A percentile compares a stretch with the other conserved stretches of the same genome.
These are phyloP conservation scores for Yarrowia sp. DNA, from an alignment of 805 yeast species.

Conservation along the genomic window DNA sequence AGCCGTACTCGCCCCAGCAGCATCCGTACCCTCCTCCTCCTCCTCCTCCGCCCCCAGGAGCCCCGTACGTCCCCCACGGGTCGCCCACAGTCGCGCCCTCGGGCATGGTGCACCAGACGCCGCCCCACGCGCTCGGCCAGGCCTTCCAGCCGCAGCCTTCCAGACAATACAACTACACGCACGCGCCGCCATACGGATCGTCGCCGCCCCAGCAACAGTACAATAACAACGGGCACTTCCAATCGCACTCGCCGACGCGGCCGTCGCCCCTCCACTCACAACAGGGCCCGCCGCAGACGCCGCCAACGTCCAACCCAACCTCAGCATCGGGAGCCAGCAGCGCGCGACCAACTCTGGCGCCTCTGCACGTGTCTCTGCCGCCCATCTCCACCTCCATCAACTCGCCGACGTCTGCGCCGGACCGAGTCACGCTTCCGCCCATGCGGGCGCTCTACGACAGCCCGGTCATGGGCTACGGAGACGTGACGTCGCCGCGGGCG, in stretches of 20 bases:
- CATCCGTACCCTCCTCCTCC: not conserved
- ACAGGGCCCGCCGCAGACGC: not conserved
- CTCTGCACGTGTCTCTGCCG: conserved; percentile 1
- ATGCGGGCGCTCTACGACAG: not conserved
- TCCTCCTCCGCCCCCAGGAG: not conserved
- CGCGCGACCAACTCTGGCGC: not conserved
- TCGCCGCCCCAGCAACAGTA: not conserved
- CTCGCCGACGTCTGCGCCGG: conserved; percentile 7
- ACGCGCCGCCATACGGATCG: no score
- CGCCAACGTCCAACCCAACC: not conserved
- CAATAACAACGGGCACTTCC: not conserved
- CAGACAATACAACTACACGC: no score
- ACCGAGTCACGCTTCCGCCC: conserved; percentile 13
- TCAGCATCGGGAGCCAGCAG: not conserved
- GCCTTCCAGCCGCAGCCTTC: not conserved
- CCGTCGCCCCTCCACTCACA: not conserved
- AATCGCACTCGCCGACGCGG: not conserved
- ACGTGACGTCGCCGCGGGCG: not conserved
- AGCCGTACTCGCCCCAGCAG: no score
- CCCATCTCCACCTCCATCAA: conserved; percentile 10
- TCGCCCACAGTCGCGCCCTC: not conserved
- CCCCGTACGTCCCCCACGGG: not conserved
- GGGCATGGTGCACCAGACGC: not conserved
- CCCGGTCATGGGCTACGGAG: not conserved
- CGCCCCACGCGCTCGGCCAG: not conserved